A percentile compares a stretch with the other conserved stretches of the same genome.
phyloP scores from a whole-genome alignment of 129 eudicot species.

The Centella asiatica region DNA sequence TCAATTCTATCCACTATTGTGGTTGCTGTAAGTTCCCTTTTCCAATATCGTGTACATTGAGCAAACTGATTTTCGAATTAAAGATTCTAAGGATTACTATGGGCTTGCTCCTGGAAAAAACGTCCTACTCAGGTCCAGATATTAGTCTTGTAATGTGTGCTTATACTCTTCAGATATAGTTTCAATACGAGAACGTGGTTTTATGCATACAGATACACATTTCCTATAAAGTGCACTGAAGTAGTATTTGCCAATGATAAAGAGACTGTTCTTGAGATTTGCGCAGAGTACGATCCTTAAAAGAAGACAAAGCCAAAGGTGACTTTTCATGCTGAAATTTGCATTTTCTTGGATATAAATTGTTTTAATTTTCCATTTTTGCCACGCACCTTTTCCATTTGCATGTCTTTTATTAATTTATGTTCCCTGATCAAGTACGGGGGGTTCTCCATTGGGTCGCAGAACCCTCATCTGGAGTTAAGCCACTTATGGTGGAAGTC shows the following conservation, averaged over 20 bases:
- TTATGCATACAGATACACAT: constrained; percentile 36
- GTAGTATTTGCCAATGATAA: constrained; percentile 49
- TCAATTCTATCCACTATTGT: not conserved
- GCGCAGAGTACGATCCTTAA: constrained; percentile 45
- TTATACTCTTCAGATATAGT: not conserved
- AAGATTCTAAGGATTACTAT: constrained; percentile 62
- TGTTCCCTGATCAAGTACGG: not conserved
- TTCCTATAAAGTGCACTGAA: constrained; percentile 52
- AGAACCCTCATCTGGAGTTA: constrained; percentile 46
- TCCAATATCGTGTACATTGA: constrained; percentile 79
- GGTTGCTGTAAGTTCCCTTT: constrained; percentile 60
- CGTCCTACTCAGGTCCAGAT: constrained; percentile 39
- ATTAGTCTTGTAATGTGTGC: not conserved
- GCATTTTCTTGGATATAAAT: not conserved
- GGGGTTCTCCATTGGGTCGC: constrained; percentile 10
- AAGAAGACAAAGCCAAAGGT: constrained; percentile 61
- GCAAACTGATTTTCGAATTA: constrained; percentile 67
- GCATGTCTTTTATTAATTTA: not conserved
- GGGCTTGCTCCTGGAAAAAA: constrained; percentile 63
- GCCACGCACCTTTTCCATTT: not conserved
- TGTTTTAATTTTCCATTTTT: not conserved
- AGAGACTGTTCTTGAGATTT: constrained; percentile 40
- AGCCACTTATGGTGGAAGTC: constrained; percentile 78
- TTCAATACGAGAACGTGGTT: not conserved
- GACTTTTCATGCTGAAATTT: not conserved